Conservation (phyloP, 2,329 filamentous ascomycete species). For the Aspergillus sp. region DNA sequence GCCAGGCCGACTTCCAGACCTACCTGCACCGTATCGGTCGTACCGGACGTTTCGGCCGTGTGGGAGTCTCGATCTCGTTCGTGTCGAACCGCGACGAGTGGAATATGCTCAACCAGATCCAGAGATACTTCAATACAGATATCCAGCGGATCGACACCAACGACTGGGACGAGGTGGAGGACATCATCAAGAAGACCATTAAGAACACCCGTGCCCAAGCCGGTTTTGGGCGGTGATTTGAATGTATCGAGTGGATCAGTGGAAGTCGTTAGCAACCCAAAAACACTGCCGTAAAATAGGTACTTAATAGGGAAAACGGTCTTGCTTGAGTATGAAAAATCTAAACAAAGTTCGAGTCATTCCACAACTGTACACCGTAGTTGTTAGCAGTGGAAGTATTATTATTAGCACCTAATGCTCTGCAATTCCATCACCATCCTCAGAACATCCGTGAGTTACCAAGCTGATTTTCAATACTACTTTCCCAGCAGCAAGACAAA, state of each 20-base stretch:
- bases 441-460: too few relatives aligned
- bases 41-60: slow-evolving; percentile 93
- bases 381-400: too few relatives aligned
- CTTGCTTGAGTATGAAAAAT: too few relatives aligned
- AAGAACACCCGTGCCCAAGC: slow-evolving; percentile 53
- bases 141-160: slow-evolving; percentile 77
- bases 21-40: slow-evolving; percentile 98
- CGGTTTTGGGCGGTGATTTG: slow-evolving; percentile 27
- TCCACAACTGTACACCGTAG: too few relatives aligned
- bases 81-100: slow-evolving; percentile 84
- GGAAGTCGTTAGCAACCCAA: neutral
- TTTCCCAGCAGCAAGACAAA: too few relatives aligned
- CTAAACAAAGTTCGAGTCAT: too few relatives aligned
- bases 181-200: slow-evolving; percentile 76
- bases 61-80: slow-evolving; percentile 93
- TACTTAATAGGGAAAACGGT: too few relatives aligned
- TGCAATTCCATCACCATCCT: too few relatives aligned
- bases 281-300: too few relatives aligned
- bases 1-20: slow-evolving; percentile 82
- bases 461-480: too few relatives aligned
- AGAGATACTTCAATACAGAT: slow-evolving; percentile 74
- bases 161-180: slow-evolving; percentile 90
- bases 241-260: neutral
- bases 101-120: slow-evolving; percentile 75
- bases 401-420: too few relatives aligned